phyloP scores from a whole-genome alignment of 192 early-diverging fungal species.

The Coemansia sp. region DNA sequence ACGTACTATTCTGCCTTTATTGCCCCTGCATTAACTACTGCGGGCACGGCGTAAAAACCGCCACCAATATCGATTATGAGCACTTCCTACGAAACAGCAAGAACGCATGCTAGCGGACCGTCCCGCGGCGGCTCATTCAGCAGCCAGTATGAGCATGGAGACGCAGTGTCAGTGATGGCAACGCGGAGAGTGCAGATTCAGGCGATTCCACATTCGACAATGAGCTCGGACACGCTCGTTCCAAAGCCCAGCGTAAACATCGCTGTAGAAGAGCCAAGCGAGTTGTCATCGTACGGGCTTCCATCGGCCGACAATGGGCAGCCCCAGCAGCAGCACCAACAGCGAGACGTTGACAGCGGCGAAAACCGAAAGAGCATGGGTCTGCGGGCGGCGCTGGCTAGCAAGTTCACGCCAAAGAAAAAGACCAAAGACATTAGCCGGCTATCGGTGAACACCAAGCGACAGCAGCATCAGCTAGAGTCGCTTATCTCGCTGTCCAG shows the following conservation, averaged over 20 bases:
- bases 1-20: neutral
- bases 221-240: conserved; percentile 19
- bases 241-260: conserved; percentile 21
- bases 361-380: conserved; percentile 35
- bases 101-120: conserved; percentile 12
- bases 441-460: conserved; percentile 36
- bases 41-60: neutral
- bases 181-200: conserved; percentile 47
- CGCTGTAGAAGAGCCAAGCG: conserved; percentile 3
- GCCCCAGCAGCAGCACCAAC: conserved; percentile 15
- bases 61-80: conserved; percentile 17
- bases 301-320: conserved; percentile 45
- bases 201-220: conserved; percentile 42
- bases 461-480: conserved; percentile 55
- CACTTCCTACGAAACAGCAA: conserved; percentile 9
- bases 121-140: conserved; percentile 8
- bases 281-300: conserved; percentile 34
- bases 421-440: conserved; percentile 38
- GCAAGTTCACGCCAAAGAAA: conserved; percentile 48
- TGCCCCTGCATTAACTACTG: neutral
- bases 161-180: conserved; percentile 23
- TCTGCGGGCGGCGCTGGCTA: conserved; percentile 42
- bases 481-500: conserved; percentile 40
- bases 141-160: conserved; percentile 22
- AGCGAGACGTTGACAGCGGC: conserved; percentile 3